Base-by-base conservation (phyloP, 257 asterid genomes). In the Henckelia pumila region DNA sequence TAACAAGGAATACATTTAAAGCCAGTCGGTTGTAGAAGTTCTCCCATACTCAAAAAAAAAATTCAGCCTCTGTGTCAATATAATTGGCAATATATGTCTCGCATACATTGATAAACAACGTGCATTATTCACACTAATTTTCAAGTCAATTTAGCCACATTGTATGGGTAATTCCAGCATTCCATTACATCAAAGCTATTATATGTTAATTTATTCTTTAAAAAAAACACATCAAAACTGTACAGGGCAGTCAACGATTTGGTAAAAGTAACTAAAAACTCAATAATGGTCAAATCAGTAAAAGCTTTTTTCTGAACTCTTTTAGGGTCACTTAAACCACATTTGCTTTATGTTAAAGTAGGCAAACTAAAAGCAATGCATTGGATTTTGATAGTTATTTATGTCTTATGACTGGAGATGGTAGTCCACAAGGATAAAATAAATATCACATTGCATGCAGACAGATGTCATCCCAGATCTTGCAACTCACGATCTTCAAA, bases 271-370 rank as follows among this genome's bases (percentile, higher is more conserved):
- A 29, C 37, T 5, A 32, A 67, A 59, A 60, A 49, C 63, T 50
- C 28, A 17, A 37, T 11, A 59, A 9, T 30, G 67, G 14, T 21
- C 25, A 73, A 70, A 56, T 28, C 29, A 57, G 57, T 33, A n/a
- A 52, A n/a, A 66, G 55, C 63, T 61, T 49, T 53, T 59, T 50
- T 63, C 21, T 55, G 59, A 52, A 55, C 32, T 23, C 47, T 56
- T 59, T 9, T 17, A 29, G 33, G 67, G 33, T 63, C 47, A 47
- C 29, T 40, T 14, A 19, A 29, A 64, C 24, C 25, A 52, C n/a
- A 57, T 21, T 19, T 30, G 35, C 5, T 8, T 61, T 6, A n/a
- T 8, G 6, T 57, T 24, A 62, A 19, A 55, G n/a, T 56, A 55
- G 23, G 61, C 28, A 35, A 40, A 40, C n/a, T 40, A 40, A 40